Percentiles rank a stretch among this genome's conserved stretches.
Conservation (phyloP, 78 protist species). For the Dictyostelium firmibasis region DNA sequence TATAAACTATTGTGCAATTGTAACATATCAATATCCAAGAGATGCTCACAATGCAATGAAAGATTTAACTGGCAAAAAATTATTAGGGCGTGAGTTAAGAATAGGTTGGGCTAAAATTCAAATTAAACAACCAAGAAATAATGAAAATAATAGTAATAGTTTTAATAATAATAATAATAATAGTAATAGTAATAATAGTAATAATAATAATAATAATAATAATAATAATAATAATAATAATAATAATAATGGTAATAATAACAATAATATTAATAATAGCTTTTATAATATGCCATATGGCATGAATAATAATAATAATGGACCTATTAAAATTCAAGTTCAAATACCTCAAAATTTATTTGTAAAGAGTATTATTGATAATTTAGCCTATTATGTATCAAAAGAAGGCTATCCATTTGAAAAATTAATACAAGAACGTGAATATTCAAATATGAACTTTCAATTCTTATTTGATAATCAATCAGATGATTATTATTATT, state of each 20-base stretch:
- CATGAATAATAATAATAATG: not conserved
- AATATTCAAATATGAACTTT: conserved; percentile 10
- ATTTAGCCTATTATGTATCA: conserved; percentile 24
- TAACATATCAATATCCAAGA: not conserved
- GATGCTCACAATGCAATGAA: conserved; percentile 36
- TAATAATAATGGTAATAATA: not conserved
- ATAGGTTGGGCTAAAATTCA: conserved; percentile 55
- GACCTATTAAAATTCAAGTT: not conserved
- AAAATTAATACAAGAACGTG: conserved; percentile 10
- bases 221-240: not conserved
- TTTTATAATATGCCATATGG: not conserved
- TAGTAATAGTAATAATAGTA: not conserved
- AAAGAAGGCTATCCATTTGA: conserved; percentile 56
- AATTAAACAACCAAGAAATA: not conserved
- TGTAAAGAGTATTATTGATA: conserved; percentile 8
- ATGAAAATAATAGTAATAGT: not conserved
- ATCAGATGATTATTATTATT: conserved; percentile 37
- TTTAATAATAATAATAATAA: not conserved
- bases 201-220: not conserved
- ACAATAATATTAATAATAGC: not conserved
- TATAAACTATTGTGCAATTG: conserved; percentile 22
- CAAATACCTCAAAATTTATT: not conserved
- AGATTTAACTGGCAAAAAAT: not conserved
- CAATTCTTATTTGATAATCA: not conserved
- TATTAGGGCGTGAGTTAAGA: conserved; percentile 33